Evolutionary conservation across 495 filamentous ascomycete species (phyloP).

Genomic region (Penicillium salamii): DNA sequence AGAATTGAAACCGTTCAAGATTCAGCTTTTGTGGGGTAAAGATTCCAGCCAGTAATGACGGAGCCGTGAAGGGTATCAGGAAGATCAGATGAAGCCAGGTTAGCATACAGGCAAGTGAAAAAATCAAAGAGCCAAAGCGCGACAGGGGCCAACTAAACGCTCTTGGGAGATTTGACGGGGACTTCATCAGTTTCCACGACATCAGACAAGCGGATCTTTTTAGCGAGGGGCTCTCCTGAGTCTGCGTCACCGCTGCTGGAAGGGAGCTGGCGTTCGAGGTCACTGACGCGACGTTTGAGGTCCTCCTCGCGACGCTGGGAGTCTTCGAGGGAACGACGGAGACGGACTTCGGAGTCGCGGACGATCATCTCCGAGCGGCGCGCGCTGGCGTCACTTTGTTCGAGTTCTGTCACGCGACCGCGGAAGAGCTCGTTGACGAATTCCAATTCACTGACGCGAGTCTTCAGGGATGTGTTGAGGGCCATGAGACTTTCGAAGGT

Average conservation of each 20-base stretch:
- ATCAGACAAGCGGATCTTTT: conserved; percentile 44
- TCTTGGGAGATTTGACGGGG: conserved; percentile 40
- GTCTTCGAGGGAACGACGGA: conserved; percentile 70
- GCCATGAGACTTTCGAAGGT: conserved; percentile 77
- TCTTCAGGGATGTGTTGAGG: conserved; percentile 78
- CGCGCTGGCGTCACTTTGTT: conserved; percentile 69
- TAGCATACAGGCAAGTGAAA: not conserved
- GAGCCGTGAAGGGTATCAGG: conserved; percentile 47
- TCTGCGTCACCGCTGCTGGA: conserved; percentile 21
- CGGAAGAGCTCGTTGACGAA: conserved; percentile 93
- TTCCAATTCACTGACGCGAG: conserved; percentile 88
- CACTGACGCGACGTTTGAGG: conserved; percentile 76
- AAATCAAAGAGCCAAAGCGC: not conserved
- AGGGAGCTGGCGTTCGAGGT: conserved; percentile 65
- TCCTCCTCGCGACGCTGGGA: conserved; percentile 74
- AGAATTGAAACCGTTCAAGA: conserved; percentile 16
- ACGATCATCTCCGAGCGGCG: conserved; percentile 57
- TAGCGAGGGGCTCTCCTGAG: conserved; percentile 43
- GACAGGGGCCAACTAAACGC: conserved; percentile 20
- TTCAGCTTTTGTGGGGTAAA: conserved; percentile 21
- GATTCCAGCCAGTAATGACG: conserved; percentile 37
- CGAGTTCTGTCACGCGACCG: conserved; percentile 81
- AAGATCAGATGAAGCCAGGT: conserved; percentile 30
- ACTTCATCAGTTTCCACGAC: conserved; percentile 39
- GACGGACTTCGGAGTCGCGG: conserved; percentile 56